Conservation (phyloP, 257 asterid species). For the Fraxinus excelsior region DNA sequence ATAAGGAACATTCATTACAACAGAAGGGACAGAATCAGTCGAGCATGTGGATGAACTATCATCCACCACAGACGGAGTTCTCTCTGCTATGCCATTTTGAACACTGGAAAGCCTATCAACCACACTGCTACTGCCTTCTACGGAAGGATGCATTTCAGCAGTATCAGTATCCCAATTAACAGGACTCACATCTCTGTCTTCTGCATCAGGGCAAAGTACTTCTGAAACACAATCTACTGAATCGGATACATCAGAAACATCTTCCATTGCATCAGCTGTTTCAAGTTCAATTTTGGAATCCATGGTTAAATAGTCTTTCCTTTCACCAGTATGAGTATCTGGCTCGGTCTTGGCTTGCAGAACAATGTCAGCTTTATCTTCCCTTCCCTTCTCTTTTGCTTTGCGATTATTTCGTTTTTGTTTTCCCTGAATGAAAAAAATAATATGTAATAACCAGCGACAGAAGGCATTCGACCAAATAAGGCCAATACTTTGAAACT, state of each 20-base stretch:
- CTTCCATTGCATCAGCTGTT: conserved; percentile 39
- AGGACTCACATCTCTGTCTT: conserved; percentile 39
- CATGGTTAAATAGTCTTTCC: conserved; percentile 27
- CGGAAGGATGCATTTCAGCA: conserved; percentile 57
- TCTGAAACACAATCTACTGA: conserved; percentile 44
- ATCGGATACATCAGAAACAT: conserved; percentile 50
- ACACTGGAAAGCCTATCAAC: conserved; percentile 37
- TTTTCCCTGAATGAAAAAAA: conserved; percentile 51
- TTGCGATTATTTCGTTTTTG: conserved; percentile 74
- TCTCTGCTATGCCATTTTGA: conserved; percentile 60
- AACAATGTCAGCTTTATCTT: conserved; percentile 36
- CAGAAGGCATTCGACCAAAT: not conserved
- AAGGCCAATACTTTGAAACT: not conserved
- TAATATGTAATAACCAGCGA: not conserved
- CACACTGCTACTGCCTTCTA: conserved; percentile 50
- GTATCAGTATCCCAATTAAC: conserved; percentile 47
- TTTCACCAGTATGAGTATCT: conserved; percentile 32
- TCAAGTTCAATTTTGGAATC: conserved; percentile 7
- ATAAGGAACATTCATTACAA: conserved; percentile 39
- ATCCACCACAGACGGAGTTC: conserved; percentile 55
- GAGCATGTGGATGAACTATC: conserved; percentile 96
- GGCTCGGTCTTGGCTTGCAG: conserved; percentile 40
- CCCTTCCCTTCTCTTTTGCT: conserved; percentile 57
- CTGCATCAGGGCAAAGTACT: conserved; percentile 36
- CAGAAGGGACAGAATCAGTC: conserved; percentile 79